phyloP scores from a whole-genome alignment of 2,329 filamentous ascomycete species.

The Fusarium proliferatum region DNA sequence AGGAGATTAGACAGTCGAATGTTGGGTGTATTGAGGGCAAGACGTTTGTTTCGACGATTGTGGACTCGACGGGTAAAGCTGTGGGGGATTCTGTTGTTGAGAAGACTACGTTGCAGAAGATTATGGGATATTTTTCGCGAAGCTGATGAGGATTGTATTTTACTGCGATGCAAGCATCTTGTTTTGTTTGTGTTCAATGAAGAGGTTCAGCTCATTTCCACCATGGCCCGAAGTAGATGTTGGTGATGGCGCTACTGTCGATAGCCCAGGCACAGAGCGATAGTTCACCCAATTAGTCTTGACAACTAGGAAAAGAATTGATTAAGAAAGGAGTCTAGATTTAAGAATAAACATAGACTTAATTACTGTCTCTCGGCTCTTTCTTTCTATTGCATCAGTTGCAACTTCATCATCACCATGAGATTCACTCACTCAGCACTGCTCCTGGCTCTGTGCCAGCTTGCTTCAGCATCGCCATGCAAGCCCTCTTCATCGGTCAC shows the following conservation, averaged over 20 bases:
- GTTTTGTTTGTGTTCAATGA: background rate
- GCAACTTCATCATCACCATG: background rate
- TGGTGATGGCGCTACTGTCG: background rate
- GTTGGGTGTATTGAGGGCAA: conserved; percentile 29
- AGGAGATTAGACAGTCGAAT: conserved; percentile 39
- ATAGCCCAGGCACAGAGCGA: background rate
- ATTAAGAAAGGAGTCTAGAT: background rate
- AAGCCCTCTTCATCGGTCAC: background rate
- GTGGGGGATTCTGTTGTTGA: background rate
- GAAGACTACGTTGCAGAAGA: conserved; percentile 16
- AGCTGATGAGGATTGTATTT: conserved; percentile 48
- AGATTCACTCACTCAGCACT: background rate
- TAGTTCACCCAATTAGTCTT: background rate
- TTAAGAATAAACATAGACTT: background rate
- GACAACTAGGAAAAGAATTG: background rate
- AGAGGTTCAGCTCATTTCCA: background rate
- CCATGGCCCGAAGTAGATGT: fast-evolving
- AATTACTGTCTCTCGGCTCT: too few species aligned
- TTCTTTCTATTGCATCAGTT: background rate
- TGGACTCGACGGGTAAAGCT: conserved; percentile 1
- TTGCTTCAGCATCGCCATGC: background rate
- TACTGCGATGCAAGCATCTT: background rate
- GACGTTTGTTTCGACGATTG: conserved; percentile 28
- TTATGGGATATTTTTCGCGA: conserved; percentile 2
- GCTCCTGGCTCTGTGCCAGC: background rate